A percentile compares a stretch with the other conserved stretches of the same genome.
These are phyloP conservation scores for Parachlorella kessleri DNA, from an alignment of 139 green algal genomes.

Conservation along the genomic window DNA sequence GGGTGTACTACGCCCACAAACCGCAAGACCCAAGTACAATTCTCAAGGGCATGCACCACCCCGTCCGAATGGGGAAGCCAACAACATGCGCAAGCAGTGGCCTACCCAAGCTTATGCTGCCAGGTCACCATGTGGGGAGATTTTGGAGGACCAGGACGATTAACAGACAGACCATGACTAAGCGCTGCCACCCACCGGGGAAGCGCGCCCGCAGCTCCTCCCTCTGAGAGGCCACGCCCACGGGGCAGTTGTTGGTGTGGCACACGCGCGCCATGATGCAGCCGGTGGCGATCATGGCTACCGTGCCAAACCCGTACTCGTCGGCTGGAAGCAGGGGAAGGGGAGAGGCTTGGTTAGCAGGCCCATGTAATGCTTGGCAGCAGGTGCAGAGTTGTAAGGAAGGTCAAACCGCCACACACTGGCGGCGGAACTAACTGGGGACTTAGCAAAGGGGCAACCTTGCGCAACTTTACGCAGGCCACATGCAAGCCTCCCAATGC, in stretches of 20 bases:
- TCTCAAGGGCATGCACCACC: too few species aligned
- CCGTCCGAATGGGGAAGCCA: too few species aligned
- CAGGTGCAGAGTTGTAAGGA: background rate
- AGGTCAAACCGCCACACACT: background rate
- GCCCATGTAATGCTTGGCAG: background rate
- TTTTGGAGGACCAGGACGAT: too few species aligned
- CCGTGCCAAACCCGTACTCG: slow-evolving; percentile 98
- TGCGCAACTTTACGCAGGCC: background rate
- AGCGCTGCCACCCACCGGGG: slow-evolving; percentile 85
- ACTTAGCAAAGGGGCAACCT: too few species aligned
- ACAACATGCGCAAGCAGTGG: too few species aligned
- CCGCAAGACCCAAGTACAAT: too few species aligned
- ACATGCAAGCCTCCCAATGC: background rate
- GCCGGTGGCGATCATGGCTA: slow-evolving; percentile 98
- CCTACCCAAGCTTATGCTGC: too few species aligned
- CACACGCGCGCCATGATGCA: slow-evolving; percentile 99
- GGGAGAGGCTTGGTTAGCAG: background rate
- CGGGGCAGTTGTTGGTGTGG: slow-evolving; percentile 99
- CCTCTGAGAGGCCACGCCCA: slow-evolving; percentile 95
- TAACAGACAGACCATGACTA: background rate
- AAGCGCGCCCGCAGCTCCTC: slow-evolving; percentile 98
- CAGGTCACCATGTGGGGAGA: too few species aligned
- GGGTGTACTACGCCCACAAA: too few species aligned
- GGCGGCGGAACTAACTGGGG: too few species aligned
- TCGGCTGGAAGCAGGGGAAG: slow-evolving; percentile 50